Evolutionary conservation across 2,329 filamentous ascomycete genomes (phyloP).

Genomic region (Knufia fluminis): DNA sequence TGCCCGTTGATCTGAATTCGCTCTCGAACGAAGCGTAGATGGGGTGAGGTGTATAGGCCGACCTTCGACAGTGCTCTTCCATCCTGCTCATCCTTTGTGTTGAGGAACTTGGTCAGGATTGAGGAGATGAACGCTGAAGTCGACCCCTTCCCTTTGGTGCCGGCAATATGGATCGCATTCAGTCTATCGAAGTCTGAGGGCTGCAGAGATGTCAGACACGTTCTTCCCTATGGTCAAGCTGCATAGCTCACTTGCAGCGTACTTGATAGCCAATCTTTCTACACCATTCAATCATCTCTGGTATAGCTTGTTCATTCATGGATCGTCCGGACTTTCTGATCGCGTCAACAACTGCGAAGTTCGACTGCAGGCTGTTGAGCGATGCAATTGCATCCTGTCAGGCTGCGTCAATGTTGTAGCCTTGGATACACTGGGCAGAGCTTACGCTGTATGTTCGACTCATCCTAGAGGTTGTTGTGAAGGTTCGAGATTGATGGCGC

Average conservation of each 20-base stretch:
- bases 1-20: constrained; percentile 70
- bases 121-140: constrained; percentile 75
- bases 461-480: constrained; percentile 16
- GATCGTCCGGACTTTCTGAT: constrained; percentile 64
- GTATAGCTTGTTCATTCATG: constrained; percentile 66
- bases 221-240: constrained; percentile 39
- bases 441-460: constrained; percentile 21
- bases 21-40: constrained; percentile 74
- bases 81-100: constrained; percentile 24
- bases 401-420: neutral
- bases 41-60: constrained; percentile 78
- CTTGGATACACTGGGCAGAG: neutral
- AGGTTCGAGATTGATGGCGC: constrained; percentile 10
- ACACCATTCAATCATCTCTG: constrained; percentile 74
- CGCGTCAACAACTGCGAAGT: constrained; percentile 66
- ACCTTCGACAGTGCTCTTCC: constrained; percentile 44
- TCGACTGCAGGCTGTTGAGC: constrained; percentile 70
- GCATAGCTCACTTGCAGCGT: constrained; percentile 44
- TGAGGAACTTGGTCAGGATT: constrained; percentile 58
- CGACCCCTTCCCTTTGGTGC: constrained; percentile 90
- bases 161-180: constrained; percentile 71
- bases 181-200: constrained; percentile 52
- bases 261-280: constrained; percentile 65
- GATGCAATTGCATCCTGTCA: constrained; percentile 58
- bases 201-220: constrained; percentile 29